phyloP scores from a whole-genome alignment of 495 filamentous ascomycete species.

The Penicillium odoratum region DNA sequence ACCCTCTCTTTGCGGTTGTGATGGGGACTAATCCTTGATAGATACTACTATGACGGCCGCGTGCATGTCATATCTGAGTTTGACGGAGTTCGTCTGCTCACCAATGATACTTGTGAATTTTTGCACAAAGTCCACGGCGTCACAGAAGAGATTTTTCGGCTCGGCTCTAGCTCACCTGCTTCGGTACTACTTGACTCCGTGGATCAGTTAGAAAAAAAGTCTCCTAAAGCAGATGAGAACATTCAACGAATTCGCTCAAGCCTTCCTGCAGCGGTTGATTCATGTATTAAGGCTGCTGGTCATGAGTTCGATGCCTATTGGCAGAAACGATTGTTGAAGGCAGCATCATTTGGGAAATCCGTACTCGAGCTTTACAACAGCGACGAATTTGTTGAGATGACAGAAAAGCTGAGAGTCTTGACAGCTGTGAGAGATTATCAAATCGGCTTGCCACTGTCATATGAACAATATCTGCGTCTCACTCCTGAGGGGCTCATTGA shows the following conservation, averaged over 20 bases:
- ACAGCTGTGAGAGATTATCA: slow-evolving; percentile 90
- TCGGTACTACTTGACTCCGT: slow-evolving; percentile 91
- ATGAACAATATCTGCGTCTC: slow-evolving; percentile 85
- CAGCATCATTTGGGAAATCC: slow-evolving; percentile 95
- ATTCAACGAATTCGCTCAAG: slow-evolving; percentile 88
- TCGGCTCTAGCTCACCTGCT: slow-evolving; percentile 83
- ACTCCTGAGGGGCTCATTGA: slow-evolving; percentile 84
- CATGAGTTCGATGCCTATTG: slow-evolving; percentile 86
- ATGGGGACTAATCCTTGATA: slow-evolving; percentile 28
- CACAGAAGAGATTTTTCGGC: slow-evolving; percentile 82
- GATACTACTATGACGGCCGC: slow-evolving; percentile 86
- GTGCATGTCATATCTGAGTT: slow-evolving; percentile 87
- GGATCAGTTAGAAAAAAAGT: slow-evolving; percentile 87
- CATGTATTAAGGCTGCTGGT: slow-evolving; percentile 86
- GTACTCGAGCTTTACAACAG: slow-evolving; percentile 95
- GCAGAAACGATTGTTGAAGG: slow-evolving; percentile 94
- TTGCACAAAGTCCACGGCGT: slow-evolving; percentile 85
- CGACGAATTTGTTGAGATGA: slow-evolving; percentile 98
- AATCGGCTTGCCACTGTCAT: slow-evolving; percentile 87
- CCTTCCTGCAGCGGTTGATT: slow-evolving; percentile 87
- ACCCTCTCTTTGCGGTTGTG: neutral
- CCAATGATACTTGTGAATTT: slow-evolving; percentile 92
- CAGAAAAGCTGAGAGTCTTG: slow-evolving; percentile 86
- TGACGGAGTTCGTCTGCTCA: slow-evolving; percentile 85
- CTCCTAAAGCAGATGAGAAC: slow-evolving; percentile 95